These are phyloP conservation scores for Aureobasidium uvarum DNA, from an alignment of 2,329 filamentous ascomycete species.

Conservation along the genomic window DNA sequence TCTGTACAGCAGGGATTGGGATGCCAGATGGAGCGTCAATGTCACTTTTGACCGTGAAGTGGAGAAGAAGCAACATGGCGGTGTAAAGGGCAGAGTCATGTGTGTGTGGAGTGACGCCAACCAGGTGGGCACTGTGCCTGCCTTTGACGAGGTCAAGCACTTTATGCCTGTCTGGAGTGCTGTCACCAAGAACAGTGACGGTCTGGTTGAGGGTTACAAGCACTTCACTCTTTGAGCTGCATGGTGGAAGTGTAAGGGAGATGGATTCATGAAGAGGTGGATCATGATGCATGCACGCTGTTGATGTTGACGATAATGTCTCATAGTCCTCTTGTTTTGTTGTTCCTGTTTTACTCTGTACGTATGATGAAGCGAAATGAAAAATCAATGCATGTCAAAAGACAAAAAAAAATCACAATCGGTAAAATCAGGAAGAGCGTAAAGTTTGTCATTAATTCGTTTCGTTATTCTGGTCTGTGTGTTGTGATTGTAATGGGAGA, in stretches of 20 bases:
- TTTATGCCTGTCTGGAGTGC: slow-evolving; percentile 79
- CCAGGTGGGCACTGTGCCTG: slow-evolving; percentile 67
- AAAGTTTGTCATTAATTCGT: slow-evolving; percentile 15
- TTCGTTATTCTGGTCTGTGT: slow-evolving; percentile 19
- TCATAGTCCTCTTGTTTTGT: slow-evolving; percentile 13
- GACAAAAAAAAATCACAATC: not conserved
- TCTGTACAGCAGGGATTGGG: slow-evolving; percentile 81
- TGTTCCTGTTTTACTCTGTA: not conserved
- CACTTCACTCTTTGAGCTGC: slow-evolving; percentile 49
- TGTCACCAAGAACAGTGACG: slow-evolving; percentile 71
- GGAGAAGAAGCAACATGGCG: slow-evolving; percentile 35
- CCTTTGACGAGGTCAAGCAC: slow-evolving; percentile 73
- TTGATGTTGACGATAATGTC: slow-evolving; percentile 24
- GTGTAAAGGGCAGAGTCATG: slow-evolving; percentile 63
- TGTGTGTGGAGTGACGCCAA: slow-evolving; percentile 92
- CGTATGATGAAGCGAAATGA: slow-evolving; percentile 10
- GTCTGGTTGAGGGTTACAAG: slow-evolving; percentile 77
- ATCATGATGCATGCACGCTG: slow-evolving; percentile 2
- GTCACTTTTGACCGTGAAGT: slow-evolving; percentile 21
- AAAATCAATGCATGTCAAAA: not conserved
- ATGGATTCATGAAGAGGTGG: not conserved
- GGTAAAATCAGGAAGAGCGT: not conserved
- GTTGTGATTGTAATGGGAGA: slow-evolving; percentile 2
- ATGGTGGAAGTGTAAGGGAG: not conserved
- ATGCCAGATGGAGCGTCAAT: slow-evolving; percentile 67